These are phyloP conservation scores for Trichoderma gamsii DNA, from an alignment of 495 filamentous ascomycete species.

Conservation along the genomic window DNA sequence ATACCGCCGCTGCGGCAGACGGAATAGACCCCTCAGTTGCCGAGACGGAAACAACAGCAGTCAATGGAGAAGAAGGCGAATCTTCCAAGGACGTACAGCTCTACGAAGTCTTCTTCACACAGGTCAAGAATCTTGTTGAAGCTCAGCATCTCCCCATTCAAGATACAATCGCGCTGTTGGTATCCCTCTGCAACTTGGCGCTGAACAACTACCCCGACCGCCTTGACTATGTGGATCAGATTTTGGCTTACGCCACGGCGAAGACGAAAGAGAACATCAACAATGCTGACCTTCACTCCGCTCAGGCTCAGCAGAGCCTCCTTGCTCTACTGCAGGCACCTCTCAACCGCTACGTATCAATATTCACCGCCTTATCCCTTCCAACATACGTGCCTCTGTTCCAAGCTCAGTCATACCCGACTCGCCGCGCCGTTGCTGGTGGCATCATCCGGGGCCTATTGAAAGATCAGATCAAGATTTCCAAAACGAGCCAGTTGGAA, in stretches of 20 bases:
- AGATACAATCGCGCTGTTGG: conserved; percentile 86
- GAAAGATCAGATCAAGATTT: conserved; percentile 70
- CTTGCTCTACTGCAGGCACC: conserved; percentile 82
- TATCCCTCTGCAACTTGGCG: conserved; percentile 86
- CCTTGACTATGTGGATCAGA: conserved; percentile 92
- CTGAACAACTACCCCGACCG: conserved; percentile 91
- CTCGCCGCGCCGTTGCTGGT: conserved; percentile 80
- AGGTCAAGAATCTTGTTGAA: conserved; percentile 88
- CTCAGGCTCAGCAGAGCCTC: conserved; percentile 78
- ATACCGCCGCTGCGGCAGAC: conserved; percentile 18
- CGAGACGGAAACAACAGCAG: conserved; percentile 37
- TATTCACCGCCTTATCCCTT: conserved; percentile 88
- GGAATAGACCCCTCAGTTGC: conserved; percentile 37
- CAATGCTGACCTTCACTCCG: conserved; percentile 88
- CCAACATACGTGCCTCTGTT: conserved; percentile 87
- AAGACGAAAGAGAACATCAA: conserved; percentile 88
- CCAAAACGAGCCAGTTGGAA: conserved; percentile 71
- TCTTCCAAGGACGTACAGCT: conserved; percentile 82
- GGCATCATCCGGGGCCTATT: conserved; percentile 76
- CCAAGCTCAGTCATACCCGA: conserved; percentile 88
- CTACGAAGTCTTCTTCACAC: conserved; percentile 96
- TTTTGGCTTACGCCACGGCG: conserved; percentile 78
- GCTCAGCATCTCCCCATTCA: conserved; percentile 86
- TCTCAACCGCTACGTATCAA: conserved; percentile 79
- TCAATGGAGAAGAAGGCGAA: conserved; percentile 49